These are phyloP conservation scores for Nakataea oryzae DNA, from an alignment of 2,329 filamentous ascomycete species.

Conservation along the genomic window DNA sequence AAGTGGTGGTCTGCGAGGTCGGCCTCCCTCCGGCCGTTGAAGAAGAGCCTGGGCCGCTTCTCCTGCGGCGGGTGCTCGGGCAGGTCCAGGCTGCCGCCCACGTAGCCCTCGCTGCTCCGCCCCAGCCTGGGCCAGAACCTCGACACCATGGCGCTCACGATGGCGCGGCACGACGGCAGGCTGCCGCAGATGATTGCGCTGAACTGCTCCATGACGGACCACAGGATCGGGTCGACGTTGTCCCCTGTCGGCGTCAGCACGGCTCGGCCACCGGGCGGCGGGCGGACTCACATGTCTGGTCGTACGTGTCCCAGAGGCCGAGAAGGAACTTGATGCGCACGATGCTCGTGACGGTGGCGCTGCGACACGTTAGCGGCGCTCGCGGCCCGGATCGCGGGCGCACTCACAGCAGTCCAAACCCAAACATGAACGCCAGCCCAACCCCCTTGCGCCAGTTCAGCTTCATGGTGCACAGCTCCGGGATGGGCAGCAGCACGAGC, in stretches of 20 bases:
- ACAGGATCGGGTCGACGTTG: slow-evolving; percentile 1
- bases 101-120: background rate
- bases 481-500: slow-evolving; percentile 30
- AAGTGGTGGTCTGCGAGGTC: background rate
- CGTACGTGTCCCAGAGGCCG: slow-evolving; percentile 1
- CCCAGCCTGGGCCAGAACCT: background rate
- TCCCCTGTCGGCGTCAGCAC: background rate
- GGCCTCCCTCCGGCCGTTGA: background rate
- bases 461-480: slow-evolving; percentile 25
- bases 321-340: background rate
- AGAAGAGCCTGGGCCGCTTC: background rate
- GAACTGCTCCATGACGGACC: slow-evolving; percentile 5
- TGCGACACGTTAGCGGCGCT: background rate
- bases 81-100: background rate
- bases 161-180: slow-evolving; percentile 1
- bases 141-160: background rate
- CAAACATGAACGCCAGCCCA: slow-evolving; percentile 32
- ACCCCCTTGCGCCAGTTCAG: slow-evolving; percentile 33
- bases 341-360: slow-evolving; percentile 2
- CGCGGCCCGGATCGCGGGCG: background rate
- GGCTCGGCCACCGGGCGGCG: too few relatives aligned
- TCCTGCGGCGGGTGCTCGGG: background rate
- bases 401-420: slow-evolving; percentile 24
- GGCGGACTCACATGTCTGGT: background rate
- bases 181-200: slow-evolving; percentile 4